These are phyloP conservation scores for Apiospora saccharicola DNA, from an alignment of 2,329 filamentous ascomycete genomes.

Conservation along the genomic window DNA sequence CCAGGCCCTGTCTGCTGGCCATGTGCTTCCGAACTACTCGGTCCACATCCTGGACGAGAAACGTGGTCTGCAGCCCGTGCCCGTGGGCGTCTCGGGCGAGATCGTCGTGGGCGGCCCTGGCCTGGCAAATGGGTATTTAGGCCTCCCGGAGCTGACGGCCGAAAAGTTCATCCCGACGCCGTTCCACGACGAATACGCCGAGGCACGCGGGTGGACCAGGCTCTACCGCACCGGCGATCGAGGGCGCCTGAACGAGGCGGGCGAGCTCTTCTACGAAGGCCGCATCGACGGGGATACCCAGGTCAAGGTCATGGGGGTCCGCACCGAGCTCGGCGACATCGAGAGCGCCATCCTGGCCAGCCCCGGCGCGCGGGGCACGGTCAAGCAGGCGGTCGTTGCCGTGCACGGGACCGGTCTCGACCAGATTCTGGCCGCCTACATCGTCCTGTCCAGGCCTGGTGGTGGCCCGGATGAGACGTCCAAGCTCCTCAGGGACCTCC, in stretches of 20 bases:
- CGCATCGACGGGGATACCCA: conserved; percentile 48
- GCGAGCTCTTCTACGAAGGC: background rate
- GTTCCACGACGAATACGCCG: background rate
- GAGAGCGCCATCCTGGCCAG: too few species aligned
- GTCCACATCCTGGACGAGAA: too few species aligned
- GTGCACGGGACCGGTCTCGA: too few species aligned
- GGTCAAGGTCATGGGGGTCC: conserved; percentile 38
- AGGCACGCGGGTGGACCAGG: background rate
- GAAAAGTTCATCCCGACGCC: background rate
- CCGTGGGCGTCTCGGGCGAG: conserved; percentile 28
- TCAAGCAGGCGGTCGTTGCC: too few species aligned
- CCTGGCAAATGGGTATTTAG: background rate
- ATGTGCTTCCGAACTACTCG: too few species aligned
- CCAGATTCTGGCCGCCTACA: too few species aligned
- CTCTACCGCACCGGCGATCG: background rate
- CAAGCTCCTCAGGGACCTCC: too few species aligned
- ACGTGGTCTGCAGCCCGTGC: conserved; percentile 38
- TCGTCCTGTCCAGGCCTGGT: too few species aligned
- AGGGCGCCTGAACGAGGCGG: background rate
- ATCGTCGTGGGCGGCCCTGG: conserved; percentile 15
- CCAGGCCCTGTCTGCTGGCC: too few species aligned
- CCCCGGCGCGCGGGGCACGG: too few species aligned
- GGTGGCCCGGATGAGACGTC: too few species aligned
- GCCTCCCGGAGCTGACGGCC: background rate
- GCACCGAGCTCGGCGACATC: conserved; percentile 48